phyloP scores from a whole-genome alignment of 1,284 basidiomycete species.

The Boletus sp. region DNA sequence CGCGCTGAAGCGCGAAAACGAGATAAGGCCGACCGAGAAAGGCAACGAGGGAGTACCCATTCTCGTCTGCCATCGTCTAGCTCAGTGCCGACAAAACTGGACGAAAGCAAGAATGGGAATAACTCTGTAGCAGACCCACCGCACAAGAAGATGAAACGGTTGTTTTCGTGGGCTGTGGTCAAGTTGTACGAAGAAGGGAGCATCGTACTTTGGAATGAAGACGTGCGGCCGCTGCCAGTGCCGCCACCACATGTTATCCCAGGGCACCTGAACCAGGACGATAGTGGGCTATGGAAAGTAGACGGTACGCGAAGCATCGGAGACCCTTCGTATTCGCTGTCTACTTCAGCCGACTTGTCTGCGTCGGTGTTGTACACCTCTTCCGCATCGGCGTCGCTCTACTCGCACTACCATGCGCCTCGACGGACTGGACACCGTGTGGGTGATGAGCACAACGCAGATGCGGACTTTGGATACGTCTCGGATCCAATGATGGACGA shows the following conservation, averaged over 20 bases:
- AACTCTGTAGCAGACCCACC: constrained; percentile 16
- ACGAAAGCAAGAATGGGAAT: not conserved
- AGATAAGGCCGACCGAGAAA: constrained; percentile 46
- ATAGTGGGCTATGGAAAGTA: constrained; percentile 48
- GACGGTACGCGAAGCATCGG: constrained; percentile 26
- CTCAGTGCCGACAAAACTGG: not conserved
- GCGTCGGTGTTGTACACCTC: constrained; percentile 19
- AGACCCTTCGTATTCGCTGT: constrained; percentile 5
- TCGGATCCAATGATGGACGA: constrained; percentile 65
- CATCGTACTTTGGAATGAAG: constrained; percentile 69
- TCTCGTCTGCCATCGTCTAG: constrained; percentile 1
- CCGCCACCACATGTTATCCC: constrained; percentile 1
- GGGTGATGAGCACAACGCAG: constrained; percentile 22
- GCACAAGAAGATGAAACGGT: constrained; percentile 56
- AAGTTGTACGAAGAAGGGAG: constrained; percentile 67
- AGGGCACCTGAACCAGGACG: constrained; percentile 3
- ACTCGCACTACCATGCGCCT: constrained; percentile 30
- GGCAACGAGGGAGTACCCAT: not conserved
- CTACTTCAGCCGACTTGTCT: constrained; percentile 2
- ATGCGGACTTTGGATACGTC: constrained; percentile 48
- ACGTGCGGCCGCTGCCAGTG: constrained; percentile 38
- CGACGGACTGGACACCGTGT: constrained; percentile 5
- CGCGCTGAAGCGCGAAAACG: constrained; percentile 58
- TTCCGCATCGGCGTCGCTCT: constrained; percentile 30
- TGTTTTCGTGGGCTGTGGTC: constrained; percentile 65